Conservation (phyloP, 768 basidiomycete genomes). For the Russula foetens region DNA sequence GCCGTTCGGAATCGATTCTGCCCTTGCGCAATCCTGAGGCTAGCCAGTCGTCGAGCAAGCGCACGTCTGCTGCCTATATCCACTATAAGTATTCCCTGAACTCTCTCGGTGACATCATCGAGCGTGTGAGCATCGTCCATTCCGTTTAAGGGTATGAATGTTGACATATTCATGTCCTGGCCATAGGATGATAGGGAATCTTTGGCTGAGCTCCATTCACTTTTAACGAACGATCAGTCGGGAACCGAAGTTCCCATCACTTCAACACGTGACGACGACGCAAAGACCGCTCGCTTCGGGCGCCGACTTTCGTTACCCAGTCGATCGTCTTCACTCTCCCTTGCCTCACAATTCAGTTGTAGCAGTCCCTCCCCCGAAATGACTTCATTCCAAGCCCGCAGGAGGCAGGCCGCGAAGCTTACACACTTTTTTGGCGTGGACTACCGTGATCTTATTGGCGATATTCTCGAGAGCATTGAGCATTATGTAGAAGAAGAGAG, state of each 20-base stretch:
- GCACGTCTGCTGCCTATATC: conserved; percentile 42
- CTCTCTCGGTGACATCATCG: conserved; percentile 73
- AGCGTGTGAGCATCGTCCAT: conserved; percentile 45
- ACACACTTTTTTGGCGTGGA: conserved; percentile 84
- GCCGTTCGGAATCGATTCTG: conserved; percentile 54
- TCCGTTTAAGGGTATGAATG: conserved; percentile 4
- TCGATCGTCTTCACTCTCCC: conserved; percentile 51
- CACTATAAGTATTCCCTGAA: conserved; percentile 77
- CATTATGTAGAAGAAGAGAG: conserved; percentile 64
- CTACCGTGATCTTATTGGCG: conserved; percentile 67
- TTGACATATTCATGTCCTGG: background rate
- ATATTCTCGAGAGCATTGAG: conserved; percentile 78
- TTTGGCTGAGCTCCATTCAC: conserved; percentile 65
- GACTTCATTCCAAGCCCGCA: conserved; percentile 58
- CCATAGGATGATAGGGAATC: conserved; percentile 67
- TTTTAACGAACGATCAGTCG: conserved; percentile 35
- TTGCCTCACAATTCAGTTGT: conserved; percentile 43
- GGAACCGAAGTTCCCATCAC: conserved; percentile 13
- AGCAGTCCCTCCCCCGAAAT: conserved; percentile 35
- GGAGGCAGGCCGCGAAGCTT: conserved; percentile 73
- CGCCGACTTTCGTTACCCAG: conserved; percentile 50
- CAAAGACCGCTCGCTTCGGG: conserved; percentile 10
- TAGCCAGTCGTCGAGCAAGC: conserved; percentile 6
- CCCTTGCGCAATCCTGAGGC: conserved; percentile 32
- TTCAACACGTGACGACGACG: conserved; percentile 14